phyloP scores from a whole-genome alignment of 2,329 filamentous ascomycete species.

The Cryphonectria radicalis region DNA sequence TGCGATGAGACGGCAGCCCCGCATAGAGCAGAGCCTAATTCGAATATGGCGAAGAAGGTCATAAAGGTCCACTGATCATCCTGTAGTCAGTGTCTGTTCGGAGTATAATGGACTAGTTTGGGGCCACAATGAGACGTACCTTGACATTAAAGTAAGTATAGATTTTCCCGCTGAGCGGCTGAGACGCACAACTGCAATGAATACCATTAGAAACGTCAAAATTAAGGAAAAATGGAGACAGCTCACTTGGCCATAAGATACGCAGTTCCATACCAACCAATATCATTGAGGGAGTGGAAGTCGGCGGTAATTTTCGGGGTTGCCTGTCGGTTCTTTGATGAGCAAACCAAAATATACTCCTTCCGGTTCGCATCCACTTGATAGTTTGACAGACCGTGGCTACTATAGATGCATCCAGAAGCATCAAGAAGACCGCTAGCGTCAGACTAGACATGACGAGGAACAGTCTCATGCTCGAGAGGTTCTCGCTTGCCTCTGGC shows the following conservation, averaged over 20 bases:
- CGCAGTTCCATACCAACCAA: constrained; percentile 4
- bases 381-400: not conserved
- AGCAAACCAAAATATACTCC: no score
- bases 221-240: no score
- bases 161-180: not conserved
- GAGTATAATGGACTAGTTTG: no score
- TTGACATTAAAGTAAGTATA: not conserved
- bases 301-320: not conserved
- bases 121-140: not conserved
- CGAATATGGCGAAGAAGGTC: constrained; percentile 14
- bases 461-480: not conserved
- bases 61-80: no score
- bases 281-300: not conserved
- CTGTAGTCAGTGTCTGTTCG: no score
- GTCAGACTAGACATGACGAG: not conserved
- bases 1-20: constrained; percentile 3
- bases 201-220: no score
- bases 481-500: no score
- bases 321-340: not conserved
- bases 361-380: no score
- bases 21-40: constrained; percentile 15
- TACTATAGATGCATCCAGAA: not conserved
- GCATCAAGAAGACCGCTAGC: constrained; percentile 1
- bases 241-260: not conserved
- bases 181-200: not conserved